Evolutionary conservation across 2,329 filamentous ascomycete genomes (phyloP).

Genomic region (Cercospora janseana): DNA sequence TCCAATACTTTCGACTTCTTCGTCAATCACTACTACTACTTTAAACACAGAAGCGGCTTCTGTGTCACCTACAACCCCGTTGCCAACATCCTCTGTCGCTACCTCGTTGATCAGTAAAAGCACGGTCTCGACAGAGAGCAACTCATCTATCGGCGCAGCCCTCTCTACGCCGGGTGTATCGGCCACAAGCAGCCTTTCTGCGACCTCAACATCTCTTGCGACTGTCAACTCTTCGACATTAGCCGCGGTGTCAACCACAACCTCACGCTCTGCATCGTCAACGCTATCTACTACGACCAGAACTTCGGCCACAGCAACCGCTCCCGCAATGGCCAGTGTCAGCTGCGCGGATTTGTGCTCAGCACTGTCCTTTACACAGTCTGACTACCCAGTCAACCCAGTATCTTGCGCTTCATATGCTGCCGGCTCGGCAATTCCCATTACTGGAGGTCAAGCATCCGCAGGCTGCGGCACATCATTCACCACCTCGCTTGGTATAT

Average conservation of each 20-base stretch:
- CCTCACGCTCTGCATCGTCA: slow-evolving; percentile 6
- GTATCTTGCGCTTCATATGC: slow-evolving; percentile 29
- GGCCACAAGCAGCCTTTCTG: too few relatives aligned
- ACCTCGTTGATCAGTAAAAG: background rate
- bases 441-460: slow-evolving; percentile 28
- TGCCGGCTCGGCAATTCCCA: slow-evolving; percentile 28
- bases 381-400: slow-evolving; percentile 23
- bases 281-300: background rate
- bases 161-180: slow-evolving; percentile 2
- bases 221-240: too few relatives aligned
- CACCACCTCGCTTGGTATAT: slow-evolving; percentile 39
- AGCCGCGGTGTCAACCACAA: slow-evolving; percentile 6
- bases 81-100: background rate
- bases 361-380: slow-evolving; percentile 25
- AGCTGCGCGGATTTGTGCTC: slow-evolving; percentile 28
- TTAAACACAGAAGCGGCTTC: slow-evolving; percentile 19
- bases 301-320: background rate
- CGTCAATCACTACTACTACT: slow-evolving; percentile 17
- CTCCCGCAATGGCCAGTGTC: slow-evolving; percentile 6
- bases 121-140: background rate
- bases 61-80: background rate
- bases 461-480: slow-evolving; percentile 29
- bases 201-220: too few relatives aligned
- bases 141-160: slow-evolving; percentile 3
- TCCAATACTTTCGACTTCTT: background rate